phyloP scores from a whole-genome alignment of 1,284 basidiomycete species.

The Hemileia vastatrix region DNA sequence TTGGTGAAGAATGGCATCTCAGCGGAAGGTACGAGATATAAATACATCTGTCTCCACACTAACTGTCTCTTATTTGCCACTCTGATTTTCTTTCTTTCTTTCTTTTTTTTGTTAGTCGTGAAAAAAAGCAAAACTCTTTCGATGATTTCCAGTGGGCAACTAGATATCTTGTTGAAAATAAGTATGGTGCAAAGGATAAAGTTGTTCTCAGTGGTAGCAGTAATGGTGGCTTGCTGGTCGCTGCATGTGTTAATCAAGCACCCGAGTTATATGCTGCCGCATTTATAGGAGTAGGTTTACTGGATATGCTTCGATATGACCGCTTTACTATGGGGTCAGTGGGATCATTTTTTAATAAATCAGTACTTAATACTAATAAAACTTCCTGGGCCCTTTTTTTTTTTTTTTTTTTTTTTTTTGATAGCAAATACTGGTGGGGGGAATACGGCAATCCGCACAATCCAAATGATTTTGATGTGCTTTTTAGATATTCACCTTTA shows the following conservation, averaged over 20 bases:
- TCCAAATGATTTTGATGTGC: slow-evolving; percentile 68
- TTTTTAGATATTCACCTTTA: slow-evolving; percentile 60
- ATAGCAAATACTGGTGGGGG: slow-evolving; percentile 64
- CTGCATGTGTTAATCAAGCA: slow-evolving; percentile 68
- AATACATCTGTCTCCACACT: slow-evolving; percentile 15
- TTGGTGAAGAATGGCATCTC: slow-evolving; percentile 57
- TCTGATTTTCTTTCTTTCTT: too few relatives aligned
- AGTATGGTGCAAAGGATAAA: slow-evolving; percentile 61
- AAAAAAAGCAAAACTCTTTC: slow-evolving; percentile 55
- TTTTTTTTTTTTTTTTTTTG: too few relatives aligned
- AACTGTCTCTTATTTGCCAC: too few relatives aligned
- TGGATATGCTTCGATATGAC: slow-evolving; percentile 67
- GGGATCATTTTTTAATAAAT: slow-evolving; percentile 4
- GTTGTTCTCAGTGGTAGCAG: slow-evolving; percentile 65
- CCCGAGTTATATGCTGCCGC: slow-evolving; percentile 69
- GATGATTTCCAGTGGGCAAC: slow-evolving; percentile 64
- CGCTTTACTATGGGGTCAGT: slow-evolving; percentile 58
- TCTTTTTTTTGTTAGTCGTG: too few relatives aligned
- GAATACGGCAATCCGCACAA: slow-evolving; percentile 72
- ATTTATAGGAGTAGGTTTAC: slow-evolving; percentile 67
- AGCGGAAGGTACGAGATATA: slow-evolving; percentile 25
- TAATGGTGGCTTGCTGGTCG: slow-evolving; percentile 68
- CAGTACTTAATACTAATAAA: too few relatives aligned
- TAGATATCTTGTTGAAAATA: slow-evolving; percentile 63
- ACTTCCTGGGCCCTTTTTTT: too few relatives aligned